Conservation (phyloP, 2,329 filamentous ascomycete species). For the Trichoderma koningiopsis region DNA sequence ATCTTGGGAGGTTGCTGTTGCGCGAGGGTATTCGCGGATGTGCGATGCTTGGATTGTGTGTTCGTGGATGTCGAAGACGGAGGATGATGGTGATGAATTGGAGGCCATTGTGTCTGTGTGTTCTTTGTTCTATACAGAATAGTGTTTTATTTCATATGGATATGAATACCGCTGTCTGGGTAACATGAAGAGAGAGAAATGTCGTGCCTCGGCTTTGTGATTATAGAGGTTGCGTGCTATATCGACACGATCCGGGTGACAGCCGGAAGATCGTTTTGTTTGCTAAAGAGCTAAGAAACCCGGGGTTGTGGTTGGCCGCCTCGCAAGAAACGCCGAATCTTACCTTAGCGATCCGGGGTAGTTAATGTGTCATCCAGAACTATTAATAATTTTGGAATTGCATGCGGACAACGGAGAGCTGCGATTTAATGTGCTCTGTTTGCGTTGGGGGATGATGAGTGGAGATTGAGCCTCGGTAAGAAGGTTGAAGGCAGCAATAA, state of each 20-base stretch:
- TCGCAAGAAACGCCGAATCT: neutral
- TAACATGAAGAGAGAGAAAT: neutral
- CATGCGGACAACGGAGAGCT: neutral
- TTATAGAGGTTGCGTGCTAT: neutral
- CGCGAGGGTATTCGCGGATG: conserved; percentile 78
- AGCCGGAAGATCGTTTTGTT: neutral
- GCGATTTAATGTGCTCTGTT: neutral
- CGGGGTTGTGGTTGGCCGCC: neutral
- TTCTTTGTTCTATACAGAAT: neutral
- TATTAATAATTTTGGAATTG: no score
- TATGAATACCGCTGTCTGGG: neutral
- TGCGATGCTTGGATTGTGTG: conserved; percentile 75
- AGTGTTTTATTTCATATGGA: neutral
- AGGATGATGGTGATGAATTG: conserved; percentile 21
- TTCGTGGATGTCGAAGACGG: conserved; percentile 66
- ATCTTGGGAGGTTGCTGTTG: conserved; percentile 72
- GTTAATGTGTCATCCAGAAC: no score
- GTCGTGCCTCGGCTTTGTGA: neutral
- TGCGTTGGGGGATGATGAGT: neutral
- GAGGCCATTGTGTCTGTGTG: conserved; percentile 1
- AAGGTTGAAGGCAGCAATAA: neutral
- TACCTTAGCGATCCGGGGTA: neutral
- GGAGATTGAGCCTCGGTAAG: conserved; percentile 14
- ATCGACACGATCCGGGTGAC: neutral
- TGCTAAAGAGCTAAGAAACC: no score